phyloP scores from a whole-genome alignment of 2,329 filamentous ascomycete genomes.

The Microascus cirrosus region DNA sequence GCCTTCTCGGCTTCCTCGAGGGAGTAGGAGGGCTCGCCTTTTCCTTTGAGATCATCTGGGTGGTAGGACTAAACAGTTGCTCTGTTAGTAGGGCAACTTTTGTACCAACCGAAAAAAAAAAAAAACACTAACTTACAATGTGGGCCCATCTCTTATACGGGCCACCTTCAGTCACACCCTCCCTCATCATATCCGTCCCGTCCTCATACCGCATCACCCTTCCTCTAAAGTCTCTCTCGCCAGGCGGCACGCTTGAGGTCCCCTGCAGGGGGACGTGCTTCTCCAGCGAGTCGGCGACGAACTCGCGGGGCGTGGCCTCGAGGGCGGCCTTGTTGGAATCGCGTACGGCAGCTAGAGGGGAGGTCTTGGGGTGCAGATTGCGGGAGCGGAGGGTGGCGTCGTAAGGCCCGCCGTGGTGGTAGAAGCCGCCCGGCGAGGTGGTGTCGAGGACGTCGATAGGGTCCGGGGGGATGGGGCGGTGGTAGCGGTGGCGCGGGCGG shows the following conservation, averaged over 20 bases:
- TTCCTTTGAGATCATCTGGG: constrained; percentile 70
- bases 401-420: constrained; percentile 86
- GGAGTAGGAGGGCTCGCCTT: constrained; percentile 66
- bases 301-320: constrained; percentile 68
- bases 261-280: constrained; percentile 74
- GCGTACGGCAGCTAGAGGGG: constrained; percentile 67
- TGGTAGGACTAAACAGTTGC: constrained; percentile 39
- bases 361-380: constrained; percentile 51
- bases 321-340: constrained; percentile 66
- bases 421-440: constrained; percentile 39
- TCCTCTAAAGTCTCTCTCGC: constrained; percentile 56
- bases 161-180: constrained; percentile 55
- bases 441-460: constrained; percentile 71
- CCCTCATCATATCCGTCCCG: constrained; percentile 76
- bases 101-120: not conserved
- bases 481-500: constrained; percentile 1
- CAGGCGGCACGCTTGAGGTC: constrained; percentile 64
- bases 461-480: constrained; percentile 35
- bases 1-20: constrained; percentile 50
- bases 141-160: constrained; percentile 68
- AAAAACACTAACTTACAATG: constrained; percentile 35
- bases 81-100: not conserved
- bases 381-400: constrained; percentile 69
- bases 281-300: constrained; percentile 60
- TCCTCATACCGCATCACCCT: constrained; percentile 69